phyloP scores from a whole-genome alignment of 2,329 filamentous ascomycete species.

The Sporothrix euskadiensis region DNA sequence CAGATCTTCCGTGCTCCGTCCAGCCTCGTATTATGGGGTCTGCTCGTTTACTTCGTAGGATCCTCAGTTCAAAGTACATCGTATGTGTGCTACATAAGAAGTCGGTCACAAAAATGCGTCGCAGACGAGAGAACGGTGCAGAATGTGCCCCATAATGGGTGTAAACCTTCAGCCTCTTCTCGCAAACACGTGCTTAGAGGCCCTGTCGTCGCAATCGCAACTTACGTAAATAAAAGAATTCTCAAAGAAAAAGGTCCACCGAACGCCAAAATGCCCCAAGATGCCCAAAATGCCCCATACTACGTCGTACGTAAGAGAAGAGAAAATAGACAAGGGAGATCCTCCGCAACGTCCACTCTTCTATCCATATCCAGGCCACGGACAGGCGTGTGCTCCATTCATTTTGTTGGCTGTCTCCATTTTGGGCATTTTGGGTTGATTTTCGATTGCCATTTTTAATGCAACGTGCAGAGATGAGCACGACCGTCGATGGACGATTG shows the following conservation, averaged over 20 bases:
- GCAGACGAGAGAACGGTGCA: neutral
- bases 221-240: slow-evolving; percentile 23
- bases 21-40: neutral
- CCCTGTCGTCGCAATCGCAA: slow-evolving; percentile 20
- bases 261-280: neutral
- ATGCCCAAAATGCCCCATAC: neutral
- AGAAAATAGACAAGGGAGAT: neutral
- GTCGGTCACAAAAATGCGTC: slow-evolving; percentile 3
- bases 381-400: neutral
- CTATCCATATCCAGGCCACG: slow-evolving; percentile 12
- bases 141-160: neutral
- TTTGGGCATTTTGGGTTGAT: neutral
- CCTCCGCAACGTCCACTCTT: neutral
- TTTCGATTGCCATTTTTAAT: neutral
- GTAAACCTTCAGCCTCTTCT: no score
- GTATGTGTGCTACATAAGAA: neutral
- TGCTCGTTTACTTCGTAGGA: neutral
- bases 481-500: neutral
- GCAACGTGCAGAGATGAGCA: slow-evolving; percentile 11
- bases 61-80: neutral
- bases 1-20: neutral
- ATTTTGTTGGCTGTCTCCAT: slow-evolving; percentile 2
- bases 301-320: neutral
- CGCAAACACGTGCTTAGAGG: slow-evolving; percentile 19
- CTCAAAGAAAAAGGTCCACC: neutral